phyloP scores from a whole-genome alignment of 2,329 filamentous ascomycete species.

The Neophaeococcomyces aloes region DNA sequence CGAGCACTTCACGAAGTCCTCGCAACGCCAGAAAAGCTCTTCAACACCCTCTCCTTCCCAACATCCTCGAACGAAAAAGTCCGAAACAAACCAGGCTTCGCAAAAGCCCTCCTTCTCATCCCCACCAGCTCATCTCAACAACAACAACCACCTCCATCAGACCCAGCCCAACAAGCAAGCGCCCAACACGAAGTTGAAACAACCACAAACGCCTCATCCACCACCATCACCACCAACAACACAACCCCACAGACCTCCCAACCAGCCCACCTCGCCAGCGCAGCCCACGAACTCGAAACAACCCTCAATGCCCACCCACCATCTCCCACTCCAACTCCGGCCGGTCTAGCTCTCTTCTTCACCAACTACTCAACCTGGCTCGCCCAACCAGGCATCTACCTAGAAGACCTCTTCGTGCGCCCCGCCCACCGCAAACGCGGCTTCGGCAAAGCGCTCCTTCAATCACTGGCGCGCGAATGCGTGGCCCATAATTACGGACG shows the following conservation, averaged over 20 bases:
- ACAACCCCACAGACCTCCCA: too few relatives aligned
- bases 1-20: conserved; percentile 62
- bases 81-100: conserved; percentile 42
- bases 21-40: conserved; percentile 65
- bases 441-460: conserved; percentile 67
- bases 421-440: conserved; percentile 60
- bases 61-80: conserved; percentile 12
- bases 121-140: conserved; percentile 25
- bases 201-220: background rate
- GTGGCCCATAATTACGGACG: conserved; percentile 60
- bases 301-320: background rate
- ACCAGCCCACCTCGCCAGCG: too few relatives aligned
- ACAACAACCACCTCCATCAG: background rate
- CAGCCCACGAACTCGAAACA: background rate
- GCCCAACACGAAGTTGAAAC: background rate
- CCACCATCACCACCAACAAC: too few relatives aligned
- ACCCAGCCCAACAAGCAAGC: background rate
- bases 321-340: conserved; percentile 25
- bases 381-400: conserved; percentile 74
- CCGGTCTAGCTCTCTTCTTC: conserved; percentile 82
- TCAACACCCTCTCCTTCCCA: conserved; percentile 68
- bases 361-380: conserved; percentile 96
- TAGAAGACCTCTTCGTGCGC: conserved; percentile 85
- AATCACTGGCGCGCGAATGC: conserved; percentile 68
- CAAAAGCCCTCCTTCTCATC: conserved; percentile 63